phyloP scores from a whole-genome alignment of 2,329 filamentous ascomycete genomes.

The Sclerotinia sclerotiorum region DNA sequence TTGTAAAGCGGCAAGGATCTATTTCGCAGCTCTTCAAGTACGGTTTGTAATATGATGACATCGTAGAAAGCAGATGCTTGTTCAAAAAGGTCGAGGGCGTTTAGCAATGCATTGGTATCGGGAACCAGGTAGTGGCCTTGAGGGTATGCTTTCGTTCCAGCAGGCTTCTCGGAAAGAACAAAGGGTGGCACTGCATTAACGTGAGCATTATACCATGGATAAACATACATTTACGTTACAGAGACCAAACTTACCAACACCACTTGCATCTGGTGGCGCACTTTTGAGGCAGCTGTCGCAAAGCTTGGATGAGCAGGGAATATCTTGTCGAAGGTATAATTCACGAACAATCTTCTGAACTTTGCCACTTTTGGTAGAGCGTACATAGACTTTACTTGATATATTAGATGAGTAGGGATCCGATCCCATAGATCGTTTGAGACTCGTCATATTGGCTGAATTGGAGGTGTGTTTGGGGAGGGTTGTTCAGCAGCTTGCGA shows the following conservation, averaged over 20 bases:
- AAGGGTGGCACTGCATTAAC: conserved; percentile 66
- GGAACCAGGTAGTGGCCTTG: conserved; percentile 92
- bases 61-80: conserved; percentile 89
- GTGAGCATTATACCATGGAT: background rate
- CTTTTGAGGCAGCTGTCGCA: conserved; percentile 73
- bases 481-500: conserved; percentile 6
- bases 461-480: conserved; percentile 22
- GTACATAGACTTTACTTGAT: conserved; percentile 92
- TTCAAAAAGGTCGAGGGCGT: conserved; percentile 96
- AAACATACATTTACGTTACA: background rate
- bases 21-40: conserved; percentile 93
- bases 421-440: conserved; percentile 57
- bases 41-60: conserved; percentile 93
- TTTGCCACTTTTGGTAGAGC: conserved; percentile 92
- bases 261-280: conserved; percentile 76
- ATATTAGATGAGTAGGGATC: conserved; percentile 68
- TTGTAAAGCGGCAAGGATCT: conserved; percentile 94
- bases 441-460: conserved; percentile 56
- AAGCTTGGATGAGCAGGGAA: conserved; percentile 91
- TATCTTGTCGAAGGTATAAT: conserved; percentile 92
- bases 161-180: conserved; percentile 84
- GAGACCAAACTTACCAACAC: conserved; percentile 58
- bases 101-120: conserved; percentile 93
- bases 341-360: conserved; percentile 98
- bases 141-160: conserved; percentile 77